phyloP scores from a whole-genome alignment of 805 yeast genomes.

The Wickerhamomyces mucosus region DNA sequence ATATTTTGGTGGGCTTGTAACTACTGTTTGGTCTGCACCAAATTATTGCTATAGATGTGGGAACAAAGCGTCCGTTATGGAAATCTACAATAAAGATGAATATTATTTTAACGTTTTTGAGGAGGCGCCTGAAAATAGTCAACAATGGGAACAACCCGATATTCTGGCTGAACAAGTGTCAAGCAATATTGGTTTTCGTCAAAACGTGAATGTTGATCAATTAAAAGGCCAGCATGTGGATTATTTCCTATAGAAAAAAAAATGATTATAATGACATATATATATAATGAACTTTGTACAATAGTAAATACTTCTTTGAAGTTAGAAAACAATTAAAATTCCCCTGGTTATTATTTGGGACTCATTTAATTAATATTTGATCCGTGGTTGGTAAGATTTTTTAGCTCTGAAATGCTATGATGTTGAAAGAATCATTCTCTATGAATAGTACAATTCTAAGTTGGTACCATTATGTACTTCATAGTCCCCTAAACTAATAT shows the following conservation, averaged over 20 bases:
- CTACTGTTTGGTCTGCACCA: constrained; percentile 99
- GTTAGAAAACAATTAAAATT: too few relatives aligned
- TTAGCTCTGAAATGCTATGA: too few relatives aligned
- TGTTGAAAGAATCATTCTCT: constrained; percentile 4
- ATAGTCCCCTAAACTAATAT: constrained; percentile 86
- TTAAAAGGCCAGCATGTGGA: constrained; percentile 34
- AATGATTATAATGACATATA: background rate
- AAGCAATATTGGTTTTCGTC: constrained; percentile 5
- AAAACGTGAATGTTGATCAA: constrained; percentile 1
- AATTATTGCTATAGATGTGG: constrained; percentile 97
- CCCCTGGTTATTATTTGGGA: too few relatives aligned
- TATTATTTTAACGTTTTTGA: constrained; percentile 85
- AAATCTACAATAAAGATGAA: constrained; percentile 61
- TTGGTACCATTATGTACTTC: constrained; percentile 87
- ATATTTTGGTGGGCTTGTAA: constrained; percentile 80
- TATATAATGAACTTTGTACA: too few relatives aligned
- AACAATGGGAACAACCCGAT: constrained; percentile 24
- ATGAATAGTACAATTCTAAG: constrained; percentile 73
- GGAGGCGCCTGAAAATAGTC: constrained; percentile 90
- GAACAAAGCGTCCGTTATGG: constrained; percentile 94
- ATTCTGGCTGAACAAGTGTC: constrained; percentile 9
- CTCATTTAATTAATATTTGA: too few relatives aligned
- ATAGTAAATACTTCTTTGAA: too few relatives aligned
- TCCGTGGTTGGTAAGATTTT: too few relatives aligned
- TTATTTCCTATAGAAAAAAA: constrained; percentile 31